Conservation (phyloP, 2,329 filamentous ascomycete genomes). For the Aureobasidium sp. region DNA sequence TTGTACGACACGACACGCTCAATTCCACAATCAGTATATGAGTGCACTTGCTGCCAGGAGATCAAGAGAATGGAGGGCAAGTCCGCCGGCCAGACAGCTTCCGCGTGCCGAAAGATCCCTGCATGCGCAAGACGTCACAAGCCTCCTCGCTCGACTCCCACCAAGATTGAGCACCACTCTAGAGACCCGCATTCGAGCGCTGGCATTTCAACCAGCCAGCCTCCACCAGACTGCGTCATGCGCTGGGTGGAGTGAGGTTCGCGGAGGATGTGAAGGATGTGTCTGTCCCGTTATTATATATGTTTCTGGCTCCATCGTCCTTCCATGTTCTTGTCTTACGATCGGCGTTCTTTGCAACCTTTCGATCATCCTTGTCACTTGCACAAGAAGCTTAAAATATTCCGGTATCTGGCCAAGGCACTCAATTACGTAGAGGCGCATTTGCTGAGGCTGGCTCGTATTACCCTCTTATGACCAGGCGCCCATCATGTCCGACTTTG, state of each 20-base stretch:
- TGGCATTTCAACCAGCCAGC: background rate
- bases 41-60: background rate
- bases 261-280: background rate
- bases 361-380: slow-evolving; percentile 1
- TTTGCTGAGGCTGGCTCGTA: slow-evolving; percentile 5
- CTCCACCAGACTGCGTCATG: slow-evolving; percentile 1
- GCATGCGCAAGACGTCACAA: slow-evolving; percentile 2
- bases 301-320: background rate
- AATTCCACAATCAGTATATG: background rate
- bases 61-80: background rate
- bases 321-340: background rate
- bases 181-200: background rate
- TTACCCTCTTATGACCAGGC: background rate
- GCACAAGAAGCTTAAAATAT: slow-evolving; percentile 3
- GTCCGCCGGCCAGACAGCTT: background rate
- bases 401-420: background rate
- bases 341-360: background rate
- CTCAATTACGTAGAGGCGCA: slow-evolving; percentile 9
- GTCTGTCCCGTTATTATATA: background rate
- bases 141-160: background rate
- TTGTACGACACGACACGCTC: background rate
- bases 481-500: slow-evolving; percentile 9
- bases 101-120: slow-evolving; percentile 1
- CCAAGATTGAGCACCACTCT: background rate
- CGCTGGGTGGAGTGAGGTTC: background rate